phyloP scores from a whole-genome alignment of 2,329 filamentous ascomycete species.

The Neofusicoccum kwambonambiense region DNA sequence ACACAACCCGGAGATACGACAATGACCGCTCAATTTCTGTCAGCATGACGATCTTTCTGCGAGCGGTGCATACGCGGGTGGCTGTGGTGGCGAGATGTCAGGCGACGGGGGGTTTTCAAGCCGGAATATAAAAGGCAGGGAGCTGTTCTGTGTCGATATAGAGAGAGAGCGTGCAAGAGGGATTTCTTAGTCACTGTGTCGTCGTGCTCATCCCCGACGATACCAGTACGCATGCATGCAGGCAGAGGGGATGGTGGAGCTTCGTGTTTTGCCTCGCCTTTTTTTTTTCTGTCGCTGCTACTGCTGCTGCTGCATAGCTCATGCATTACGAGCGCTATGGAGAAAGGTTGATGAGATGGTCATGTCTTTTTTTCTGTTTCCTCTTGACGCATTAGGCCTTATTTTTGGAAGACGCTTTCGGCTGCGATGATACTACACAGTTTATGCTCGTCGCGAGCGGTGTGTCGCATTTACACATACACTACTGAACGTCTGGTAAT shows the following conservation, averaged over 20 bases:
- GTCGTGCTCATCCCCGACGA: too few relatives aligned
- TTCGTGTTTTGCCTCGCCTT: background rate
- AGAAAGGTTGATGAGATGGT: conserved; percentile 3
- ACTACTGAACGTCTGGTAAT: too few relatives aligned
- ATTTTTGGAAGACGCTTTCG: too few relatives aligned
- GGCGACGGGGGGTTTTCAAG: background rate
- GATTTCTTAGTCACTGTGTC: too few relatives aligned
- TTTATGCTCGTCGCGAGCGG: too few relatives aligned
- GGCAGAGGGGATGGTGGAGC: background rate
- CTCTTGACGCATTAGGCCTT: background rate
- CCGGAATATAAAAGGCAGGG: background rate
- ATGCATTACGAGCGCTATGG: conserved; percentile 10
- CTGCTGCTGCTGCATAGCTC: background rate
- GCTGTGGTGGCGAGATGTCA: background rate
- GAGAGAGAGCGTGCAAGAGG: background rate
- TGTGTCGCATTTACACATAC: too few relatives aligned
- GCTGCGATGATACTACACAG: too few relatives aligned
- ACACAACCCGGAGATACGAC: too few relatives aligned
- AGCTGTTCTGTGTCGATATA: background rate
- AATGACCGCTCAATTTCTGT: background rate
- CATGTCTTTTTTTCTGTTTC: background rate
- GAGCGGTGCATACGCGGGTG: background rate
- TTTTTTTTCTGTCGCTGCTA: background rate
- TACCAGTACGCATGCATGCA: background rate
- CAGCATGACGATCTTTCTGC: background rate